phyloP scores from a whole-genome alignment of 352 stramenopile genomes.

The Phytopythium delawarense region DNA sequence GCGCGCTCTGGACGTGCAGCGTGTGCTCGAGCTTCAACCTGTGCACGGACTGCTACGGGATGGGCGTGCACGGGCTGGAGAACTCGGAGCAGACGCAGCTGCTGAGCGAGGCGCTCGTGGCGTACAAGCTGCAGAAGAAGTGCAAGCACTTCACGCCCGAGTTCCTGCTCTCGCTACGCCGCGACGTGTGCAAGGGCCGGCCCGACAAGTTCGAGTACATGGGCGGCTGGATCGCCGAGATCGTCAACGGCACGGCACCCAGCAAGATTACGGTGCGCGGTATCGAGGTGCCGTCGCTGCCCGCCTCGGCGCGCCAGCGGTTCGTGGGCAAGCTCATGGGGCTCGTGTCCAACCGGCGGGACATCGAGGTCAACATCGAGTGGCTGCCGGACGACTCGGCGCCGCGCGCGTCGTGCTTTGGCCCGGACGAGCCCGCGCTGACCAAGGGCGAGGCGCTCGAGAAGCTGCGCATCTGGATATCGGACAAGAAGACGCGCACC shows the following conservation, averaged over 20 bases:
- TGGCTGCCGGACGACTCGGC: slow-evolving; percentile 62
- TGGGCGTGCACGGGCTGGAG: slow-evolving; percentile 71
- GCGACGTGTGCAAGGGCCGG: slow-evolving; percentile 76
- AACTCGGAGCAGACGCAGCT: slow-evolving; percentile 63
- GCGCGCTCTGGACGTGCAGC: slow-evolving; percentile 64
- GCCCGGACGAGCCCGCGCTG: slow-evolving; percentile 20
- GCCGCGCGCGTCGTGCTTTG: slow-evolving; percentile 24
- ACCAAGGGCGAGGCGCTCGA: slow-evolving; percentile 50
- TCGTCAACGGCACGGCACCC: slow-evolving; percentile 59
- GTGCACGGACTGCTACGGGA: slow-evolving; percentile 66
- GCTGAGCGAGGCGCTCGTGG: slow-evolving; percentile 65
- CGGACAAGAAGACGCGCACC: slow-evolving; percentile 78
- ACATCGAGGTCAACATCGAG: slow-evolving; percentile 84
- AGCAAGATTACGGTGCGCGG: slow-evolving; percentile 77
- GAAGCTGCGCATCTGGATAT: slow-evolving; percentile 86
- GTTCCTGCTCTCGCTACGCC: slow-evolving; percentile 66
- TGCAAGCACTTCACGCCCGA: slow-evolving; percentile 76
- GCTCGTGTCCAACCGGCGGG: slow-evolving; percentile 72
- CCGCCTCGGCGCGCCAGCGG: slow-evolving; percentile 45
- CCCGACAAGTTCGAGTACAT: slow-evolving; percentile 84
- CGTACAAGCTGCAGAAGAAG: slow-evolving; percentile 66
- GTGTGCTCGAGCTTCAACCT: slow-evolving; percentile 70
- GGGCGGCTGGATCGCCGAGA: slow-evolving; percentile 74
- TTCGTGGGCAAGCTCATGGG: slow-evolving; percentile 78
- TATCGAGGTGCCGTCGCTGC: slow-evolving; percentile 72